Evolutionary conservation across 441 rosid species (phyloP).

Genomic region (Adansonia grandidieri): DNA sequence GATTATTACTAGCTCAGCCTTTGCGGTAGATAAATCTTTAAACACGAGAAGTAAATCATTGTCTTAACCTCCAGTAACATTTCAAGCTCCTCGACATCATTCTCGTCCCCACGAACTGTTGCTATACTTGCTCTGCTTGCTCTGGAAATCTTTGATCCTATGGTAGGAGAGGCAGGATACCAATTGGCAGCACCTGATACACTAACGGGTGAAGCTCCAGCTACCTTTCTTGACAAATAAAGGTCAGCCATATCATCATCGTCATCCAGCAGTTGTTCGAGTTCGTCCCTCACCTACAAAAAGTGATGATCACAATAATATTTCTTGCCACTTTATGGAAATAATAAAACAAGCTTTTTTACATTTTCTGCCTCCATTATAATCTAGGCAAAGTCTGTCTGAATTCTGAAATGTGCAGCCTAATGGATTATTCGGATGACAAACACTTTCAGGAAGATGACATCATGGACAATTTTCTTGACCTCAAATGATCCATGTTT

Average conservation of each 20-base stretch:
- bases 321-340: background rate
- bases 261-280: constrained; percentile 92
- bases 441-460: background rate
- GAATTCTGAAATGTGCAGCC: background rate
- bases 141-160: constrained; percentile 87
- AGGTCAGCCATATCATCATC: constrained; percentile 99
- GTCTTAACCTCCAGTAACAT: constrained; percentile 87
- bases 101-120: constrained; percentile 77
- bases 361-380: background rate
- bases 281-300: constrained; percentile 91
- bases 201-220: constrained; percentile 68
- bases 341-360: background rate
- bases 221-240: constrained; percentile 85
- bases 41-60: background rate
- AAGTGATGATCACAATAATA: constrained; percentile 16
- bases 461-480: background rate
- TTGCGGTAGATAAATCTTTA: constrained; percentile 6
- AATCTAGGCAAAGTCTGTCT: background rate
- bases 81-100: constrained; percentile 98
- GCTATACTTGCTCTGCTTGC: constrained; percentile 86
- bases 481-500: background rate
- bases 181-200: constrained; percentile 73
- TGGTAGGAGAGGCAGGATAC: constrained; percentile 75
- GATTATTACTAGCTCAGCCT: constrained; percentile 22
- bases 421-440: background rate